Evolutionary conservation across 2,329 filamentous ascomycete species (phyloP), one percentile per base, ranked within the genome.

Genomic region (Emergomyces orientalis): DNA sequence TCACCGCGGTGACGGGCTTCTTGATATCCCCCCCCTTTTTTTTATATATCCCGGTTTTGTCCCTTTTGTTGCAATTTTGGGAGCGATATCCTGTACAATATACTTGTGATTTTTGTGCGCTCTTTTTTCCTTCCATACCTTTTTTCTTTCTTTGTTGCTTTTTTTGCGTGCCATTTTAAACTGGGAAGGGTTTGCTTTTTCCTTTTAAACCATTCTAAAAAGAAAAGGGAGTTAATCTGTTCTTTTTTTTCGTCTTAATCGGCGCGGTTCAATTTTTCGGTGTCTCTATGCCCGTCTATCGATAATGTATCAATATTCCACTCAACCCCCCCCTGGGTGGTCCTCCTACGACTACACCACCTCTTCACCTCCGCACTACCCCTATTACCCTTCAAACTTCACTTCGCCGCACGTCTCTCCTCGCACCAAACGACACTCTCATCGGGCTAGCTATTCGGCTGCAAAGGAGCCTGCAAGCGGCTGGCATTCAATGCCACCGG

Each of bases 401-500:
- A 78, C 78, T 65, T 75, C 75, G 64, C 76, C 81, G 66, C 77
- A 76, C 52, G 69, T 76, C 60, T 81, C 82, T 49, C 81, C 75
- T 7, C 74, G 74, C 37, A 69, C 71, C 37, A 81, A 81, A 71
- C 76, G 77, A 65, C 84, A 86, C 73, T 73, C 77, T 39, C 81
- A 84, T 71, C 82, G 84, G 68, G 79, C 83, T 66, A 87, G 84
- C 67, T 82, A 82, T 72, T 75, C 73, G 64, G 77, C 77, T 71
- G 76, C 76, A 57, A 74, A 72, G 64, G 75, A 77, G 37, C 69
- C 74, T 14, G 11, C 56, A 25, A 70, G 71, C 59, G 74, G 73
- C 63, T 79, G 73, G 71, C 74, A 79, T 66, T 77, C 73, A 62
- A 30, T 58, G 17, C 73, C 69, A 61, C 70, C 80, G 66, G 76